These are phyloP conservation scores for Thymus mandschuricus DNA, from an alignment of 257 asterid genomes.

Conservation along the genomic window DNA sequence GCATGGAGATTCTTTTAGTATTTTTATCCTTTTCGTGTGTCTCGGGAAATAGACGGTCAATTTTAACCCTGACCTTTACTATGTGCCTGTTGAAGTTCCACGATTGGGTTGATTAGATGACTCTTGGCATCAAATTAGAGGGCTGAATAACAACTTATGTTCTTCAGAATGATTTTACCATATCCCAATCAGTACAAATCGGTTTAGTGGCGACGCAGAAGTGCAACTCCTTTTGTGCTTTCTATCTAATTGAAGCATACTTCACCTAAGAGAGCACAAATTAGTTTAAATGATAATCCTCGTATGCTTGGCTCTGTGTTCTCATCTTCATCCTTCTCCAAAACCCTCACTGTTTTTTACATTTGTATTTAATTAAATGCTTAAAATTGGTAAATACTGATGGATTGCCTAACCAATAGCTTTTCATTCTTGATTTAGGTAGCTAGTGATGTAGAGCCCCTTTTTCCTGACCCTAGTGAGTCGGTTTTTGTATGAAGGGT, in stretches of 20 bases:
- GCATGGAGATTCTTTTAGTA: neutral
- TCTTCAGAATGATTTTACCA: neutral
- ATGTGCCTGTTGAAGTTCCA: slow-evolving; percentile 12
- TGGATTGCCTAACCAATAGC: slow-evolving; percentile 60
- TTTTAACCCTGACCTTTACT: neutral
- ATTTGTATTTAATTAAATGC: slow-evolving; percentile 25
- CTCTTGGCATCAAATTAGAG: slow-evolving; percentile 8
- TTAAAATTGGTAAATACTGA: slow-evolving; percentile 28
- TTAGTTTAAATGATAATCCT: slow-evolving; percentile 5
- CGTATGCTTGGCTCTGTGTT: slow-evolving; percentile 5
- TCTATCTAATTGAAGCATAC: slow-evolving; percentile 16
- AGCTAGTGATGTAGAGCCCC: slow-evolving; percentile 82
- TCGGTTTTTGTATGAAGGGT: slow-evolving; percentile 38
- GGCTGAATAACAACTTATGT: neutral
- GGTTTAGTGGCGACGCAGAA: too few relatives aligned
- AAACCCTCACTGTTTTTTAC: slow-evolving; percentile 1
- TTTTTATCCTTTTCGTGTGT: too few relatives aligned
- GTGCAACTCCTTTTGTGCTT: neutral
- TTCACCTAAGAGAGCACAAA: neutral
- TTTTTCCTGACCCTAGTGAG: slow-evolving; percentile 66
- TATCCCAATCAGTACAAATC: too few relatives aligned
- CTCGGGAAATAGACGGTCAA: neutral
- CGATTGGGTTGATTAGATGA: slow-evolving; percentile 17
- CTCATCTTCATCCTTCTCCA: slow-evolving; percentile 25
- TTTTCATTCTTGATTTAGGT: slow-evolving; percentile 83